Percentiles rank a stretch among this genome's conserved stretches.
Evolutionary conservation across 805 yeast genomes (phyloP).

Genomic region (Starmerella cellae): DNA sequence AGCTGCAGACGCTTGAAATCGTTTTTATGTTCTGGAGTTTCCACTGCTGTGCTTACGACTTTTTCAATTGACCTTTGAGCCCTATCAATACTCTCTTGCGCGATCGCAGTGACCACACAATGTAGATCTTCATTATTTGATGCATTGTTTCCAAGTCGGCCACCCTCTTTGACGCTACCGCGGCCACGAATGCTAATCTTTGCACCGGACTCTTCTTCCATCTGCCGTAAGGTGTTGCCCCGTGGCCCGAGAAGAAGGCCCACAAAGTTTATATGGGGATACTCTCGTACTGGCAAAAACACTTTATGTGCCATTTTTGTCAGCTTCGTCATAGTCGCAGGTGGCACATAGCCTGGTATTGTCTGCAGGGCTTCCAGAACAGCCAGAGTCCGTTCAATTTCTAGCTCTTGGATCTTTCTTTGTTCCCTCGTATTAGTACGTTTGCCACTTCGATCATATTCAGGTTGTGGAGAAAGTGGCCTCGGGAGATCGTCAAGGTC

Average conservation of each 20-base stretch:
- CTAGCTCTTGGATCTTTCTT: constrained; percentile 47
- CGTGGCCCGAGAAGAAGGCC: constrained; percentile 90
- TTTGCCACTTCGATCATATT: constrained; percentile 69
- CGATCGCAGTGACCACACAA: constrained; percentile 73
- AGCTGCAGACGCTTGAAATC: constrained; percentile 82
- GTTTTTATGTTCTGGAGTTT: constrained; percentile 86
- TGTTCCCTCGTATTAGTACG: constrained; percentile 74
- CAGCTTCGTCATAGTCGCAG: constrained; percentile 59
- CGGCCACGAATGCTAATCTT: constrained; percentile 82
- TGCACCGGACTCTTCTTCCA: constrained; percentile 81
- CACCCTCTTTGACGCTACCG: constrained; percentile 90
- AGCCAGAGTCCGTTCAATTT: constrained; percentile 65
- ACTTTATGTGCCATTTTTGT: constrained; percentile 67
- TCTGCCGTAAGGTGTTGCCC: constrained; percentile 70
- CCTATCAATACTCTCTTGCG: constrained; percentile 57
- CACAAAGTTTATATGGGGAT: constrained; percentile 85
- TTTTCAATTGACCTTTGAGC: constrained; percentile 65
- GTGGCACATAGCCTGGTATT: constrained; percentile 69
- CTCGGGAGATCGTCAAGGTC: constrained; percentile 26
- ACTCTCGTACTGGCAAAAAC: constrained; percentile 69
- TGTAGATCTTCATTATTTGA: constrained; percentile 67
- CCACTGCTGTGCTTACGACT: constrained; percentile 69
- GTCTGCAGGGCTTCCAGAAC: constrained; percentile 61
- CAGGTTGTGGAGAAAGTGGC: constrained; percentile 88
- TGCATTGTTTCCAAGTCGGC: neutral